These are phyloP conservation scores for Ascochyta rabiei DNA, from an alignment of 2,329 filamentous ascomycete genomes.

Conservation along the genomic window DNA sequence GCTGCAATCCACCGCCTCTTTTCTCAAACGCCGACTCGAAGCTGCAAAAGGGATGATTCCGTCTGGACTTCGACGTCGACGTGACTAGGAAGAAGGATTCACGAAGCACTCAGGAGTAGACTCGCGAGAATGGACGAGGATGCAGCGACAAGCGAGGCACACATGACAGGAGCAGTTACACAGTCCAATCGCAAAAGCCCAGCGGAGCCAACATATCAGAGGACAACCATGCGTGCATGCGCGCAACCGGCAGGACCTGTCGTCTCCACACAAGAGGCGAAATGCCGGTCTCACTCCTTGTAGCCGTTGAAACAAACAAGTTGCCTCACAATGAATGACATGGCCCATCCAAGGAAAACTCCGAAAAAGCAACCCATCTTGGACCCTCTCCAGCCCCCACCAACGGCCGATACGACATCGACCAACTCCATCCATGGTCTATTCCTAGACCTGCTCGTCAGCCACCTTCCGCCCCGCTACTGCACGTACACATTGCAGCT, in stretches of 20 bases:
- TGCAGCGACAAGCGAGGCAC: background rate
- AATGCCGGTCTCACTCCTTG: conserved; percentile 14
- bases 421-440: conserved; percentile 10
- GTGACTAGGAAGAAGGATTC: background rate
- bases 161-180: background rate
- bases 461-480: conserved; percentile 2
- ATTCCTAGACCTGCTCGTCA: background rate
- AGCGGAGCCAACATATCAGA: background rate
- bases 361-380: conserved; percentile 9
- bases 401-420: conserved; percentile 4
- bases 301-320: conserved; percentile 1
- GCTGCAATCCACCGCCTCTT: background rate
- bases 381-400: conserved; percentile 9
- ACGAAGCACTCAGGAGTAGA: background rate
- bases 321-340: background rate
- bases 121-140: background rate
- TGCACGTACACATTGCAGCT: conserved; percentile 10
- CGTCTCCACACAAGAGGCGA: background rate
- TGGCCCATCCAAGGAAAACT: background rate
- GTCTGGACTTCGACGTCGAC: too few species aligned
- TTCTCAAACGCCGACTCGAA: background rate
- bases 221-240: background rate
- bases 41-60: background rate
- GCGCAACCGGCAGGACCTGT: background rate
- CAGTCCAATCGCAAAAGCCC: background rate